phyloP scores from a whole-genome alignment of 768 basidiomycete species.

The Boletellus emodensis region DNA sequence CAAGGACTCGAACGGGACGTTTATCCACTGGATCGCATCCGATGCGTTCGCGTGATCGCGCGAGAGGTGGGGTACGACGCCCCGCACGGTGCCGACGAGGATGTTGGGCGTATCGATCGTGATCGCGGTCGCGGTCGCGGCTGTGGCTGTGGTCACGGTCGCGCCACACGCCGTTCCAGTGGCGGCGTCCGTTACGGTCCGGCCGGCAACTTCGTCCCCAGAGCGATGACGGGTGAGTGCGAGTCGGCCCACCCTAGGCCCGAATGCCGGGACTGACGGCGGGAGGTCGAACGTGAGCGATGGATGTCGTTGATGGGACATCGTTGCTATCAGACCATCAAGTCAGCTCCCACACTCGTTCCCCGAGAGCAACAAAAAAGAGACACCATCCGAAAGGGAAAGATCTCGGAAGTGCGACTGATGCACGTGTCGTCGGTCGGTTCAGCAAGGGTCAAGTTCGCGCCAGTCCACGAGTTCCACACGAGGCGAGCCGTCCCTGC shows the following conservation, averaged over 20 bases:
- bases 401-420: background rate
- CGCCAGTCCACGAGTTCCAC: background rate
- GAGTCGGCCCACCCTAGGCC: slow-evolving; percentile 25
- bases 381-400: no score
- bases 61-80: slow-evolving; percentile 70
- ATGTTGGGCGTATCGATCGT: slow-evolving; percentile 59
- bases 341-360: background rate
- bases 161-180: no score
- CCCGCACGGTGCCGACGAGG: slow-evolving; percentile 64
- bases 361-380: no score
- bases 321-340: background rate
- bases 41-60: slow-evolving; percentile 51
- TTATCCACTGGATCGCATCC: slow-evolving; percentile 54
- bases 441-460: background rate
- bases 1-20: slow-evolving; percentile 81
- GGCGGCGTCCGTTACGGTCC: no score
- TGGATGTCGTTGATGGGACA: background rate
- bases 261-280: slow-evolving; percentile 13
- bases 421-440: background rate
- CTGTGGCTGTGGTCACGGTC: no score
- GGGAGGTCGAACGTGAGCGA: slow-evolving; percentile 19
- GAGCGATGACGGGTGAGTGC: slow-evolving; percentile 11
- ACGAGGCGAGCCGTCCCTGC: background rate
- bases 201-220: no score
- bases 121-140: slow-evolving; percentile 15